Percentiles rank a stretch among this genome's conserved stretches.
Evolutionary conservation across 768 basidiomycete genomes (phyloP).

Genomic region (Suillus placidus): DNA sequence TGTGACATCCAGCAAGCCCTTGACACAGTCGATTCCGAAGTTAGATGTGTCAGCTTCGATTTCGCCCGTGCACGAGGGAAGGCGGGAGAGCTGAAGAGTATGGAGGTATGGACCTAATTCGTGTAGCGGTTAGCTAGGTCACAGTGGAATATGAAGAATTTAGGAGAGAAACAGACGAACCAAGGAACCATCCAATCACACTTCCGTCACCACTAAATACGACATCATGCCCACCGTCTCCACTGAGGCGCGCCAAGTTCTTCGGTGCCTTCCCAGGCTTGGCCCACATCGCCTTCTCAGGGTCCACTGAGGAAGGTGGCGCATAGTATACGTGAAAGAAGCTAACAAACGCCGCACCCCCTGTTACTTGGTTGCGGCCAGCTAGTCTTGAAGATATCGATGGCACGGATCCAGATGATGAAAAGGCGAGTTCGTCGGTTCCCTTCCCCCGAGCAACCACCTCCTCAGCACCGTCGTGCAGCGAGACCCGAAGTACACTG

Average conservation of each 20-base stretch:
- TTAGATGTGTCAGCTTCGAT: constrained; percentile 52
- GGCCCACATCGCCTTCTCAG: constrained; percentile 60
- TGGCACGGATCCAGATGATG: constrained; percentile 24
- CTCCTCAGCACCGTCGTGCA: constrained; percentile 47
- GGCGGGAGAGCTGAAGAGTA: constrained; percentile 55
- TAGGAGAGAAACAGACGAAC: constrained; percentile 38
- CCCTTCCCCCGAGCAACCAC: constrained; percentile 57
- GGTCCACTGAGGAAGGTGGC: constrained; percentile 41
- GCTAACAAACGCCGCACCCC: constrained; percentile 65
- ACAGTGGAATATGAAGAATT: neutral
- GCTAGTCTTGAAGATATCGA: neutral
- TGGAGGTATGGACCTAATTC: constrained; percentile 64
- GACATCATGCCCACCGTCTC: constrained; percentile 76
- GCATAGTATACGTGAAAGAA: constrained; percentile 68
- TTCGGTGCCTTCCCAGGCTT: constrained; percentile 69
- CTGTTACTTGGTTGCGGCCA: constrained; percentile 27
- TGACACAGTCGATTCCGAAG: constrained; percentile 67
- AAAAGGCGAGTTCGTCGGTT: constrained; percentile 58
- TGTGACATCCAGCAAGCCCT: constrained; percentile 55
- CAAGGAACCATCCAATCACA: constrained; percentile 74
- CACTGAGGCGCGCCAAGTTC: constrained; percentile 61
- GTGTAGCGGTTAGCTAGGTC: constrained; percentile 11
- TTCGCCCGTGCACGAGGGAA: constrained; percentile 49
- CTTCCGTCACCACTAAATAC: constrained; percentile 65
- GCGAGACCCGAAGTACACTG: constrained; percentile 52